Evolutionary conservation across 805 yeast genomes (phyloP).

Genomic region (Starmerella lactis-condensi): DNA sequence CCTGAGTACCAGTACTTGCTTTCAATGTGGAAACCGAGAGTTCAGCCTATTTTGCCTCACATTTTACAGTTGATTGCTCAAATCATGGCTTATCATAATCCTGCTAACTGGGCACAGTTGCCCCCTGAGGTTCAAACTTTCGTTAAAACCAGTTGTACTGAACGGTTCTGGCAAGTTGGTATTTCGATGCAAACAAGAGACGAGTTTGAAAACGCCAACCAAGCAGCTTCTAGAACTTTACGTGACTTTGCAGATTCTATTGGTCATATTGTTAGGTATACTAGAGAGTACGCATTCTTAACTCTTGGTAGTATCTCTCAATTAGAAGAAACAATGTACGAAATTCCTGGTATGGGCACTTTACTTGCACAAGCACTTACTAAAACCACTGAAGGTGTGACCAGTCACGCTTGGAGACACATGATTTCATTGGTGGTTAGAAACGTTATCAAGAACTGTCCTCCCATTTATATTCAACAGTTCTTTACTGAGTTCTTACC

Average conservation of each 20-base stretch:
- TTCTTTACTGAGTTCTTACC: conserved; percentile 71
- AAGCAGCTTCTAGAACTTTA: conserved; percentile 79
- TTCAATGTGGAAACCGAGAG: conserved; percentile 78
- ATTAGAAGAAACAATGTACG: conserved; percentile 73
- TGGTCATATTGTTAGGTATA: conserved; percentile 86
- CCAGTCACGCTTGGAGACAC: conserved; percentile 93
- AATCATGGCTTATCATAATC: conserved; percentile 86
- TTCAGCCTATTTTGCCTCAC: conserved; percentile 80
- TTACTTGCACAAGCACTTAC: conserved; percentile 74
- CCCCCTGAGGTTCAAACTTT: conserved; percentile 84
- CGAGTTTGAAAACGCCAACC: conserved; percentile 83
- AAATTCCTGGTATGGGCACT: conserved; percentile 61
- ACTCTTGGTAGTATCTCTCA: conserved; percentile 80
- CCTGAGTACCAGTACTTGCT: conserved; percentile 54
- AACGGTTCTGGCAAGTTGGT: conserved; percentile 97
- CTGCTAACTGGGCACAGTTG: conserved; percentile 71
- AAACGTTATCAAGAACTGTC: conserved; percentile 76
- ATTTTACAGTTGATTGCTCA: conserved; percentile 73
- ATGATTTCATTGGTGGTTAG: conserved; percentile 79
- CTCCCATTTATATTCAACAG: conserved; percentile 41
- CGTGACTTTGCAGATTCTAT: conserved; percentile 96
- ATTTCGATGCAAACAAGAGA: conserved; percentile 87
- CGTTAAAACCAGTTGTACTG: conserved; percentile 75
- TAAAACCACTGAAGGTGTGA: conserved; percentile 55
- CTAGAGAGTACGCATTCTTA: conserved; percentile 85